A percentile compares a stretch with the other conserved stretches of the same genome.
Conservation (phyloP, 768 basidiomycete genomes). For the Xerocomus spinulosus region DNA sequence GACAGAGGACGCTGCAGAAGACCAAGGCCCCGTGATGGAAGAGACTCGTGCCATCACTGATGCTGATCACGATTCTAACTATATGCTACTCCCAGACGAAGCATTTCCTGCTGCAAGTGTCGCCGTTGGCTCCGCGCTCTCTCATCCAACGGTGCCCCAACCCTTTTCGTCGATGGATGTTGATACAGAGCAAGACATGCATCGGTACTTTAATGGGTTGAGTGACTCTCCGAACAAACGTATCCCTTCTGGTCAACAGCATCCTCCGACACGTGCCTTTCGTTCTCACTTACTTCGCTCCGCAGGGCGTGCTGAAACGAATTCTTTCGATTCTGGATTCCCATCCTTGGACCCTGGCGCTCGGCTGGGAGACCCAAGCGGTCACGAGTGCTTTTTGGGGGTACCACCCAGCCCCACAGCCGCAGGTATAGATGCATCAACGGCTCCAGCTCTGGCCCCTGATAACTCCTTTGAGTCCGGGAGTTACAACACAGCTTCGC, state of each 20-base stretch:
- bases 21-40: not conserved
- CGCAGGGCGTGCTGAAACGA: not conserved
- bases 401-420: slow-evolving; percentile 24
- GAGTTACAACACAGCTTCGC: slow-evolving; percentile 3
- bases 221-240: slow-evolving; percentile 19
- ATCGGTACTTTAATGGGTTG: slow-evolving; percentile 26
- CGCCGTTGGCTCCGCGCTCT: not conserved
- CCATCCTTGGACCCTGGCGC: slow-evolving; percentile 7
- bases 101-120: not conserved
- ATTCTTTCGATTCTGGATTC: slow-evolving; percentile 4
- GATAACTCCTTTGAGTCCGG: not conserved
- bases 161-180: not conserved
- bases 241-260: not conserved
- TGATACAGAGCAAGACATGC: slow-evolving; percentile 22
- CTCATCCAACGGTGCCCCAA: not conserved
- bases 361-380: slow-evolving; percentile 3
- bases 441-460: not conserved
- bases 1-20: not conserved
- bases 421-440: not conserved
- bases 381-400: slow-evolving; percentile 23
- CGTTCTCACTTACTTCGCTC: slow-evolving; percentile 6
- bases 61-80: not conserved
- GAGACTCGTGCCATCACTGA: not conserved
- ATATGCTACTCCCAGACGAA: not conserved
- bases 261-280: slow-evolving; percentile 4